Conservation (phyloP, 2,329 filamentous ascomycete genomes). For the Boeremia exigua region DNA sequence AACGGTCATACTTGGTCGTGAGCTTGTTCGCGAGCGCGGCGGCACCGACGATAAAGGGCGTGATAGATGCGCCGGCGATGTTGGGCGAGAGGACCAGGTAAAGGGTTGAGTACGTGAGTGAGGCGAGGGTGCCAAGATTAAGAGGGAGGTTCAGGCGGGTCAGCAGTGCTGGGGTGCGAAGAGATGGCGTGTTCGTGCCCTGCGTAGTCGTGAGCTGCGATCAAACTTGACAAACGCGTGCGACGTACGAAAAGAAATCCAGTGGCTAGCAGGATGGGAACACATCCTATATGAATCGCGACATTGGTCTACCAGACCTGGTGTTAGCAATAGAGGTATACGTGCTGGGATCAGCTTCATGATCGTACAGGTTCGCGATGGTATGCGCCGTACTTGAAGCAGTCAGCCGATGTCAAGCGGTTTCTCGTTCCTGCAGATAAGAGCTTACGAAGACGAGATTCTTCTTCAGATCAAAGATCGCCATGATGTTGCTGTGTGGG, state of each 20-base stretch:
- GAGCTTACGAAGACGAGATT: conserved; percentile 40
- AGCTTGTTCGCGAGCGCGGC: conserved; percentile 75
- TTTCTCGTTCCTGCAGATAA: no score
- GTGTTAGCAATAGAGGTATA: not conserved
- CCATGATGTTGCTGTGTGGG: conserved; percentile 22
- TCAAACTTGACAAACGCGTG: not conserved
- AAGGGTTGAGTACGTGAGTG: conserved; percentile 71
- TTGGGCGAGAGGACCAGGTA: conserved; percentile 90
- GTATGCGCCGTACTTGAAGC: conserved; percentile 76
- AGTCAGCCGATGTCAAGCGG: not conserved
- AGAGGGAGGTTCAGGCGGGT: conserved; percentile 47
- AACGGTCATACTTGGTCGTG: conserved; percentile 65
- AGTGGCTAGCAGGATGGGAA: conserved; percentile 75
- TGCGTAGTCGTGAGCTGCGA: conserved; percentile 33
- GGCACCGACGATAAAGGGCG: conserved; percentile 74
- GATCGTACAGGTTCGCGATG: conserved; percentile 70
- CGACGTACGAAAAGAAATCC: conserved; percentile 71
- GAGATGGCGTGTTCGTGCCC: conserved; percentile 62
- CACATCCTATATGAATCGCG: conserved; percentile 78
- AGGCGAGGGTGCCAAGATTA: conserved; percentile 57
- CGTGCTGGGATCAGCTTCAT: not conserved
- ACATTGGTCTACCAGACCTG: conserved; percentile 66
- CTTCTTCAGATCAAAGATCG: conserved; percentile 42
- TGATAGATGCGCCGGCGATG: conserved; percentile 78
- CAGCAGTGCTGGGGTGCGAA: conserved; percentile 47